Evolutionary conservation across 768 basidiomycete genomes (phyloP).

Genomic region (Collybia sp.): DNA sequence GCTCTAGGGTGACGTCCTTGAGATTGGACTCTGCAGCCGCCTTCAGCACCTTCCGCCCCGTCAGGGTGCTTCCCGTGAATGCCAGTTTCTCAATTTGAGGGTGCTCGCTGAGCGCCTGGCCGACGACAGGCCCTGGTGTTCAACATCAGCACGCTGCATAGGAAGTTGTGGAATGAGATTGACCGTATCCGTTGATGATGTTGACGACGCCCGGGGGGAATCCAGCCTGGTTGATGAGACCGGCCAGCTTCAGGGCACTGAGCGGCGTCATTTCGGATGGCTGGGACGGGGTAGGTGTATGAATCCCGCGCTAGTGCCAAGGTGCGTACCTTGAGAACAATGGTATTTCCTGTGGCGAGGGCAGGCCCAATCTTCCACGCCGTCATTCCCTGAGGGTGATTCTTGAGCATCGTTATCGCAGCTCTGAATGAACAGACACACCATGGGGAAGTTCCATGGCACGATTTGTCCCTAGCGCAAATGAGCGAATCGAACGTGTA

Average conservation of each 20-base stretch:
- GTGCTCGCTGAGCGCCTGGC: slow-evolving; percentile 58
- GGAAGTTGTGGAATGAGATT: slow-evolving; percentile 39
- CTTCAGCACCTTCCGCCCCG: slow-evolving; percentile 77
- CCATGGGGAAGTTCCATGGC: slow-evolving; percentile 49
- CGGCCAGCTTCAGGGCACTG: slow-evolving; percentile 44
- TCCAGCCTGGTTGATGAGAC: slow-evolving; percentile 60
- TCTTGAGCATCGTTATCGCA: neutral
- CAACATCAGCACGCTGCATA: slow-evolving; percentile 18
- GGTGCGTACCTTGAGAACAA: slow-evolving; percentile 45
- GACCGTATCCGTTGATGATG: slow-evolving; percentile 60
- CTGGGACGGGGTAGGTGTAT: slow-evolving; percentile 15
- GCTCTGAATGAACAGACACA: slow-evolving; percentile 1
- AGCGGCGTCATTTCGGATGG: slow-evolving; percentile 66
- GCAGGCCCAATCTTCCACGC: slow-evolving; percentile 25
- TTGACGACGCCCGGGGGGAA: slow-evolving; percentile 73
- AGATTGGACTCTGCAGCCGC: slow-evolving; percentile 78
- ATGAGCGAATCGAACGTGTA: no score
- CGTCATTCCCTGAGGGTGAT: slow-evolving; percentile 14
- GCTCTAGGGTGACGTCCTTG: slow-evolving; percentile 80
- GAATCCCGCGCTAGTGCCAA: neutral
- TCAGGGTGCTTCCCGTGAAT: slow-evolving; percentile 82
- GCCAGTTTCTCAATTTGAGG: slow-evolving; percentile 64
- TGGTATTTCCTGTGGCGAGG: slow-evolving; percentile 46
- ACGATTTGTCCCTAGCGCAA: slow-evolving; percentile 39
- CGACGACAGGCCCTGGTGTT: slow-evolving; percentile 51